Evolutionary conservation across 495 filamentous ascomycete genomes (phyloP).

Genomic region (Pyrenula aspistea): DNA sequence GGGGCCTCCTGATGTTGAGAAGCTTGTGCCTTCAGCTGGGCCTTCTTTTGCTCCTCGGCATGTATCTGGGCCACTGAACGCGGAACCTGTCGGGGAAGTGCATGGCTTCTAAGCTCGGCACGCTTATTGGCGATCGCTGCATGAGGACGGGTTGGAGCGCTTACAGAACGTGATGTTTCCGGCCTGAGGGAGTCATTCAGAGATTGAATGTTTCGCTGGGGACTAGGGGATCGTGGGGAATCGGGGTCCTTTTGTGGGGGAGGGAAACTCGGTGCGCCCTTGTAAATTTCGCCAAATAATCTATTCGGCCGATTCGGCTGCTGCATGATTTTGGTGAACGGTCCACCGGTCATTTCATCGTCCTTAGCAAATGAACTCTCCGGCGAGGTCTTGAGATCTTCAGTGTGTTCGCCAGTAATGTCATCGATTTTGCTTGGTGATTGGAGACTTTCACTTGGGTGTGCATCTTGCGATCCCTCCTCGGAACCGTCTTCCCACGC

Average conservation of each 20-base stretch:
- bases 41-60: slow-evolving; percentile 20
- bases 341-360: slow-evolving; percentile 12
- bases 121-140: slow-evolving; percentile 27
- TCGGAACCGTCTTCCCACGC: slow-evolving; percentile 23
- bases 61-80: slow-evolving; percentile 22
- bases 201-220: slow-evolving; percentile 40
- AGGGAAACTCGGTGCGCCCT: slow-evolving; percentile 37
- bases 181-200: slow-evolving; percentile 33
- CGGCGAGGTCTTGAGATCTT: slow-evolving; percentile 47
- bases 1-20: slow-evolving; percentile 15
- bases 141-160: slow-evolving; percentile 35
- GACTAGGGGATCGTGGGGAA: slow-evolving; percentile 70
- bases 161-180: slow-evolving; percentile 42
- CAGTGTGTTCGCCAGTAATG: slow-evolving; percentile 10
- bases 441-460: slow-evolving; percentile 29
- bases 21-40: slow-evolving; percentile 28
- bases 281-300: slow-evolving; percentile 57
- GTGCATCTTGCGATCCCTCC: slow-evolving; percentile 47
- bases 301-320: slow-evolving; percentile 17
- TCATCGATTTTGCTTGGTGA: slow-evolving; percentile 8
- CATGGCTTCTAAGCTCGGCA: slow-evolving; percentile 4
- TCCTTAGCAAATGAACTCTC: slow-evolving; percentile 53
- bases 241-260: slow-evolving; percentile 38
- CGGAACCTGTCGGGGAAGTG: slow-evolving; percentile 7
- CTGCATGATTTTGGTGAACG: slow-evolving; percentile 25